Conservation (phyloP, 306 rosid species). For the Adenanthera pavonina region DNA sequence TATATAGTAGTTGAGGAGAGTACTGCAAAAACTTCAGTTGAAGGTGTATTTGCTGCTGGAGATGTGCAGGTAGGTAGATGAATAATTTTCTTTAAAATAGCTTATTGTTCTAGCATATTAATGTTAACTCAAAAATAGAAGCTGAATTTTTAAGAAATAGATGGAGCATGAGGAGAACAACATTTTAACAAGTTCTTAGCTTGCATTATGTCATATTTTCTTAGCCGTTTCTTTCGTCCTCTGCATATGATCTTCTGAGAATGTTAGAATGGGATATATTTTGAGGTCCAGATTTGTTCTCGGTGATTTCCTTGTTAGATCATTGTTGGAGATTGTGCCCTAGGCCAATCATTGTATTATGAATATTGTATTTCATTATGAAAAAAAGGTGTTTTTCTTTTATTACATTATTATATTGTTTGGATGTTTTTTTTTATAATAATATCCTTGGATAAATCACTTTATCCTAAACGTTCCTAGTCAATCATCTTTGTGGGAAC, state of each 20-base stretch:
- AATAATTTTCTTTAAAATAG: constrained; percentile 7
- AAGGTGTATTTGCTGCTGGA: constrained; percentile 75
- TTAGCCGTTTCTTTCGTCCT: not conserved
- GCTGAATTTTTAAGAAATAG: not conserved
- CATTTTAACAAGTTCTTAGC: constrained; percentile 23
- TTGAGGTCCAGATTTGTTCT: not conserved
- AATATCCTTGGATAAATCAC: no score
- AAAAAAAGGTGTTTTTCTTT: no score
- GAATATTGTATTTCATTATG: no score
- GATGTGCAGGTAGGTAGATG: constrained; percentile 64
- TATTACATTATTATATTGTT: no score
- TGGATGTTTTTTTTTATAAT: no score
- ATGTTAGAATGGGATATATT: constrained; percentile 4
- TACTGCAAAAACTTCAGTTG: constrained; percentile 60
- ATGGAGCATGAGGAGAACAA: constrained; percentile 16
- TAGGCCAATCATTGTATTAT: no score
- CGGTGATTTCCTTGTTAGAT: not conserved
- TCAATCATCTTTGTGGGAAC: no score
- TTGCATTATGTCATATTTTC: not conserved
- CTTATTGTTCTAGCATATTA: constrained; percentile 15
- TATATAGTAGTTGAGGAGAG: constrained; percentile 65
- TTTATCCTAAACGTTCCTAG: no score
- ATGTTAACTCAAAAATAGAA: not conserved
- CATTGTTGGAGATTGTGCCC: no score
- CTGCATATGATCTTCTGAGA: constrained; percentile 17